Evolutionary conservation across 1,139 yeast species (phyloP).

Genomic region (Pichia sp.): DNA sequence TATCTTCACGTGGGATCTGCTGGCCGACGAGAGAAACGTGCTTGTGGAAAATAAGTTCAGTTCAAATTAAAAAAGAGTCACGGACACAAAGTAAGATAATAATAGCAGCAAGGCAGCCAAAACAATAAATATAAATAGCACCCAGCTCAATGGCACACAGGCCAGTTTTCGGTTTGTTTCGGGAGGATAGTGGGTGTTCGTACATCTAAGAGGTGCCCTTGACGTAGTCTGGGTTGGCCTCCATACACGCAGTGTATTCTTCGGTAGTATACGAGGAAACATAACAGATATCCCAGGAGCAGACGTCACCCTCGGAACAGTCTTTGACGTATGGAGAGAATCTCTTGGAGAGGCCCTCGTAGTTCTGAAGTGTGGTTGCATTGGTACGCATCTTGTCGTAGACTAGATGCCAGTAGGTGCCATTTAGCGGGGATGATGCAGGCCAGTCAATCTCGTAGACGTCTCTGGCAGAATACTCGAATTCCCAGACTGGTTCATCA

Average conservation of each 20-base stretch:
- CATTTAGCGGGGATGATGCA: constrained; percentile 47
- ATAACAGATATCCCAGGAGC: constrained; percentile 44
- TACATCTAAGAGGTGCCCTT: background rate
- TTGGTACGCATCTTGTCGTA: constrained; percentile 28
- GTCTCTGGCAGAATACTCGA: constrained; percentile 53
- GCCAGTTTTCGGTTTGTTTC: no score
- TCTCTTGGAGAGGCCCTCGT: constrained; percentile 46
- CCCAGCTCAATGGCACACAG: no score
- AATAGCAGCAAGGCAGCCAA: background rate
- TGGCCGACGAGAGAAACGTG: no score
- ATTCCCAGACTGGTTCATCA: constrained; percentile 52
- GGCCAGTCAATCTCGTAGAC: constrained; percentile 47
- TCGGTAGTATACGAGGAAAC: constrained; percentile 34
- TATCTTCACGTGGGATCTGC: no score
- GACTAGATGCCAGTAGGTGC: constrained; percentile 52
- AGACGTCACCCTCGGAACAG: constrained; percentile 36
- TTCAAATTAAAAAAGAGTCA: background rate
- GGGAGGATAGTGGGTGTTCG: background rate
- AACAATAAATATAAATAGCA: no score
- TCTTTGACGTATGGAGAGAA: constrained; percentile 47
- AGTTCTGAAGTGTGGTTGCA: constrained; percentile 25
- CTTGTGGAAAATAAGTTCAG: no score
- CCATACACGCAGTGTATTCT: constrained; percentile 28
- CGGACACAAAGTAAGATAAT: background rate
- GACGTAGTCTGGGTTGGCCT: background rate